These are phyloP conservation scores for Candida loeiensis DNA, from an alignment of 805 yeast species.

Conservation along the genomic window DNA sequence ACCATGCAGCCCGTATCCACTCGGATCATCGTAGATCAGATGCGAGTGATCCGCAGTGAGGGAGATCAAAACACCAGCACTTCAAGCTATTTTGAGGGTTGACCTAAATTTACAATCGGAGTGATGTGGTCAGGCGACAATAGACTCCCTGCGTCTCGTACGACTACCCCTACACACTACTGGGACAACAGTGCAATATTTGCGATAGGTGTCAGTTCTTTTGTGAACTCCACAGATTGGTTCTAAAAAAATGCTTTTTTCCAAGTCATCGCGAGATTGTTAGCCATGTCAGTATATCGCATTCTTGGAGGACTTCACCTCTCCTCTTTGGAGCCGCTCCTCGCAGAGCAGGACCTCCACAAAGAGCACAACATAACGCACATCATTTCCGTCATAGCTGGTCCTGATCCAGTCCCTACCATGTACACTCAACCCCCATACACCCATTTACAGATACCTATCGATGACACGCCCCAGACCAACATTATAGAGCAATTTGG, in stretches of 20 bases:
- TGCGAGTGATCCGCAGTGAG: too few species aligned
- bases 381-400: slow-evolving; percentile 67
- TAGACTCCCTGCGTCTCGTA: too few species aligned
- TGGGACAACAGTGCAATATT: too few species aligned
- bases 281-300: slow-evolving; percentile 38
- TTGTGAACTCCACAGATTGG: too few species aligned
- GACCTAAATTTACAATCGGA: too few species aligned
- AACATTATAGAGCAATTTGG: slow-evolving; percentile 63
- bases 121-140: too few species aligned
- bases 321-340: slow-evolving; percentile 68
- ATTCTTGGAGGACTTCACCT: slow-evolving; percentile 78
- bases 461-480: slow-evolving; percentile 69
- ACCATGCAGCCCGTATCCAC: too few species aligned
- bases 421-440: slow-evolving; percentile 43
- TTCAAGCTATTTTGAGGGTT: too few species aligned
- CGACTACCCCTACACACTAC: too few species aligned
- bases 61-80: too few species aligned
- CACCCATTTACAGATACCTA: slow-evolving; percentile 54
- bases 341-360: slow-evolving; percentile 48
- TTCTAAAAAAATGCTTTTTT: slow-evolving; percentile 2
- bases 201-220: too few species aligned
- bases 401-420: slow-evolving; percentile 47
- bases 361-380: slow-evolving; percentile 59
- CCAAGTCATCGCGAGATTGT: slow-evolving; percentile 5
- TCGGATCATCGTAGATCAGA: too few species aligned